phyloP scores from a whole-genome alignment of 1,139 yeast genomes.

The Geotrichum klebahnii region DNA sequence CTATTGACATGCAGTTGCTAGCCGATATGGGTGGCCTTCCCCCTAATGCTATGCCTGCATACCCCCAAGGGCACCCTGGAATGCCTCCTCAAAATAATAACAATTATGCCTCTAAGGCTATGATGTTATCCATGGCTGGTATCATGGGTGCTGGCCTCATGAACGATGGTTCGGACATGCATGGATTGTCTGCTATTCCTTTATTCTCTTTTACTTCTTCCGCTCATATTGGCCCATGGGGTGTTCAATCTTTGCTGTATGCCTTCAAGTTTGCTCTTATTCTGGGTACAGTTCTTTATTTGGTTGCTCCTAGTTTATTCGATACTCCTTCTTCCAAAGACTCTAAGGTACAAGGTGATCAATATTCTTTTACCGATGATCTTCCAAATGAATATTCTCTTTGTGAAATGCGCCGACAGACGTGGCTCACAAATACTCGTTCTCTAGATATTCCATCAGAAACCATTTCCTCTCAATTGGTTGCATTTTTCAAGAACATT shows the following conservation, averaged over 20 bases:
- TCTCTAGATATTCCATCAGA: conserved; percentile 27
- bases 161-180: conserved; percentile 30
- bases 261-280: conserved; percentile 32
- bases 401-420: conserved; percentile 23
- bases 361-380: conserved; percentile 2
- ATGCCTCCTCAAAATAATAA: conserved; percentile 18
- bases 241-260: conserved; percentile 23
- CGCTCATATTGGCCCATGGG: conserved; percentile 20
- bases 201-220: conserved; percentile 24
- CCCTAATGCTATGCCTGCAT: conserved; percentile 16
- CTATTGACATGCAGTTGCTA: conserved; percentile 20
- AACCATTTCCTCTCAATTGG: conserved; percentile 18
- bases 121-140: conserved; percentile 42
- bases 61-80: conserved; percentile 15
- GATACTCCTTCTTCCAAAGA: conserved; percentile 4
- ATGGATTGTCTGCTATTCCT: conserved; percentile 38
- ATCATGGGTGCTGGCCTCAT: conserved; percentile 39
- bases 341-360: background rate
- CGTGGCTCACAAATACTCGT: conserved; percentile 34
- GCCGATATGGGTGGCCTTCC: conserved; percentile 20
- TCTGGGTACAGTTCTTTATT: conserved; percentile 34
- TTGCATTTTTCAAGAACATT: conserved; percentile 15
- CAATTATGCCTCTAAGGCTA: conserved; percentile 32
- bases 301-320: conserved; percentile 27
- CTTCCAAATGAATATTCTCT: conserved; percentile 12